phyloP scores from a whole-genome alignment of 1,284 basidiomycete genomes.

The Coniferiporia weirii region DNA sequence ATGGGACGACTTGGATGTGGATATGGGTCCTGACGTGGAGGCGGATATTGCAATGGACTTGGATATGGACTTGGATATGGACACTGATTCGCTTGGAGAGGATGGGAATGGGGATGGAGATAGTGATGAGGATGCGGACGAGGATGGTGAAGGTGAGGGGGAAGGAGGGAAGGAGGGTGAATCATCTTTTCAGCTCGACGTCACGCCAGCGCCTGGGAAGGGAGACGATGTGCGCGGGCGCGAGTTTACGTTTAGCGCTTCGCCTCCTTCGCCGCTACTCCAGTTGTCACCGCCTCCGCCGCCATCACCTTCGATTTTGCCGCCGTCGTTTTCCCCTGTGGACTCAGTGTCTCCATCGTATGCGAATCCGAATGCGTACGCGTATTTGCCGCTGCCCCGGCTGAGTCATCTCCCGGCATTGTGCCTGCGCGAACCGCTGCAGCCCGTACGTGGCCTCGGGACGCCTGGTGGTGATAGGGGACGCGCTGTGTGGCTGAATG shows the following conservation, averaged over 20 bases:
- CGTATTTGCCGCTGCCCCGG: neutral
- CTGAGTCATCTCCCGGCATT: slow-evolving; percentile 3
- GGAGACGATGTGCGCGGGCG: neutral
- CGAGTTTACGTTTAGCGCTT: slow-evolving; percentile 7
- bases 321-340: neutral
- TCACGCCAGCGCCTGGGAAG: neutral
- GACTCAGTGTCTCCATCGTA: neutral
- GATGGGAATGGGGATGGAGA: neutral
- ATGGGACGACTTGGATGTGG: slow-evolving; percentile 1
- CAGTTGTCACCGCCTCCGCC: neutral
- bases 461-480: slow-evolving; percentile 4
- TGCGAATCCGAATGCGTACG: neutral
- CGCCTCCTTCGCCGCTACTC: neutral
- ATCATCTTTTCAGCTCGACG: neutral
- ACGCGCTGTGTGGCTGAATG: neutral
- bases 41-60: neutral
- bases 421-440: slow-evolving; percentile 11
- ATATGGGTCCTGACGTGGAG: neutral
- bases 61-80: neutral
- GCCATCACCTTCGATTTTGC: neutral
- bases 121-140: neutral
- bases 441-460: slow-evolving; percentile 4
- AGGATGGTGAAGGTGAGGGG: neutral
- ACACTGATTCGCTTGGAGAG: neutral
- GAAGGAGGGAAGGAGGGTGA: neutral